These are phyloP conservation scores for Cercospora sp. DNA, from an alignment of 2,329 filamentous ascomycete genomes.

Conservation along the genomic window DNA sequence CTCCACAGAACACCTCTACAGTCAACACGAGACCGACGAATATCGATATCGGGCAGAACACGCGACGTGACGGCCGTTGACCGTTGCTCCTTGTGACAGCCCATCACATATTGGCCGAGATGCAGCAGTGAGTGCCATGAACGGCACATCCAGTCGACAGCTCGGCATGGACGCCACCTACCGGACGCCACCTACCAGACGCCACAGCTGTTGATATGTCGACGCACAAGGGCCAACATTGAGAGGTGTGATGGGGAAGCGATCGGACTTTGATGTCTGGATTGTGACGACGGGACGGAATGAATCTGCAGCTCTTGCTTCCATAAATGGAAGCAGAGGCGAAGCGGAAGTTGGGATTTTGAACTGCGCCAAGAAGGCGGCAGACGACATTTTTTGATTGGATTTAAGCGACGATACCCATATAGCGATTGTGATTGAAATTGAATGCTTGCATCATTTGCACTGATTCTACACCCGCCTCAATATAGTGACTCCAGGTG, in stretches of 20 bases:
- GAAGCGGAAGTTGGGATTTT: background rate
- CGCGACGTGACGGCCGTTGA: background rate
- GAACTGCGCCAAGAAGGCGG: slow-evolving; percentile 7
- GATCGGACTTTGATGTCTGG: background rate
- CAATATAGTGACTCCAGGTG: background rate
- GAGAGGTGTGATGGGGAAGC: background rate
- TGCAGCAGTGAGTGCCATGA: background rate
- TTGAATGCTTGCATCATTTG: background rate
- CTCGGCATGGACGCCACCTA: background rate
- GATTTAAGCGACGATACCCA: slow-evolving; percentile 16
- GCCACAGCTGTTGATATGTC: background rate
- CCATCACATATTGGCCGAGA: slow-evolving; percentile 7
- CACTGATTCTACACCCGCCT: background rate
- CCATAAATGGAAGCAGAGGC: background rate
- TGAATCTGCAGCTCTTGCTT: background rate
- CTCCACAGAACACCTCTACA: background rate
- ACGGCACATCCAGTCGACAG: slow-evolving; percentile 6
- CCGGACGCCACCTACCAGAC: background rate
- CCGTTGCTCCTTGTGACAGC: background rate
- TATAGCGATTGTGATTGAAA: slow-evolving; percentile 15
- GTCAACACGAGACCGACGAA: background rate
- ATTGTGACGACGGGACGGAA: background rate
- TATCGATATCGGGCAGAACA: background rate
- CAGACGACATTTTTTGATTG: slow-evolving; percentile 11
- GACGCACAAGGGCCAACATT: background rate